Conservation (phyloP, 257 asterid genomes). For the Verbena officinalis region DNA sequence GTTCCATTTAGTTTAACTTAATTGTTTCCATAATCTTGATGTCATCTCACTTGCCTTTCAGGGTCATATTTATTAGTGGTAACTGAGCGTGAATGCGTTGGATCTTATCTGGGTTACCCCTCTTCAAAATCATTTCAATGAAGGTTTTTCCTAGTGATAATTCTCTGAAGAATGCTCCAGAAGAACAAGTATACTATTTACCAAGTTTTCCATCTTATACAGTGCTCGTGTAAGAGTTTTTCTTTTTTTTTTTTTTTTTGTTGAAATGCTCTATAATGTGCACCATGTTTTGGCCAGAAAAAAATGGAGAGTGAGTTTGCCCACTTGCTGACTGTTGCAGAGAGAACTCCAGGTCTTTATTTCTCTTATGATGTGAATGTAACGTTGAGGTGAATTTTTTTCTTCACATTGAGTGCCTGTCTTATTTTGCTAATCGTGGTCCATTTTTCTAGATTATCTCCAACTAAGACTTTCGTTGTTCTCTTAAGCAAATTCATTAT, state of each 20-base stretch:
- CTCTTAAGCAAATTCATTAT: neutral
- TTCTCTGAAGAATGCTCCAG: slow-evolving; percentile 67
- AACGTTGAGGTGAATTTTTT: slow-evolving; percentile 69
- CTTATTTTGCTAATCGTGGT: neutral
- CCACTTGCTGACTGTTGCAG: slow-evolving; percentile 64
- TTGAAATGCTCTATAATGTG: slow-evolving; percentile 23
- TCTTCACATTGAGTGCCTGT: neutral
- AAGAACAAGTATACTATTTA: slow-evolving; percentile 61
- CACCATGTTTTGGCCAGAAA: slow-evolving; percentile 51
- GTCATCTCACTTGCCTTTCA: slow-evolving; percentile 34
- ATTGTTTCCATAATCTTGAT: slow-evolving; percentile 1
- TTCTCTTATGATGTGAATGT: slow-evolving; percentile 92
- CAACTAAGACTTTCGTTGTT: neutral
- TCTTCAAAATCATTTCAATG: slow-evolving; percentile 77
- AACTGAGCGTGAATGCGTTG: slow-evolving; percentile 81
- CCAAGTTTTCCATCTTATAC: slow-evolving; percentile 19
- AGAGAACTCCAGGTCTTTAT: slow-evolving; percentile 75
- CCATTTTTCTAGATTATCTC: slow-evolving; percentile 8
- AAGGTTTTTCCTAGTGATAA: slow-evolving; percentile 80
- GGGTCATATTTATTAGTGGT: slow-evolving; percentile 81
- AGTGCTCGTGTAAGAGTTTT: slow-evolving; percentile 10
- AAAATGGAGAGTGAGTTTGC: slow-evolving; percentile 77
- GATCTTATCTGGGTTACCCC: slow-evolving; percentile 74
- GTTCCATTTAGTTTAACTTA: slow-evolving; percentile 15
- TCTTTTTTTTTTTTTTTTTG: too few relatives aligned